Base-by-base conservation (phyloP, 306 rosid genomes). In the Medicago arabica region DNA sequence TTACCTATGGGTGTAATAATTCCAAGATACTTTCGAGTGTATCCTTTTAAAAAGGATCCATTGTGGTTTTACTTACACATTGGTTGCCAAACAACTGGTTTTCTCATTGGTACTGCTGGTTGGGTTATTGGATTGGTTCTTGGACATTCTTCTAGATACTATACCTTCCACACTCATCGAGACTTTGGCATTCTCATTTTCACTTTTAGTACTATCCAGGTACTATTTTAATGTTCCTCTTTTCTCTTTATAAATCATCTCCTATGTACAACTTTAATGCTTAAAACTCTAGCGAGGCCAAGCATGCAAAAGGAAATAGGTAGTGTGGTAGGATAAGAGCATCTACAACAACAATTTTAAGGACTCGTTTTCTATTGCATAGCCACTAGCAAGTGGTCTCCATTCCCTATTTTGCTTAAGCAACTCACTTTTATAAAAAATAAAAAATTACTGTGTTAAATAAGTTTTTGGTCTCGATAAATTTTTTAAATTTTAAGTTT, bases 111-210 rank as follows among this genome's bases (percentile, higher is more conserved):
- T 51, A 79, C 84, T 4, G 12, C 72, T 64, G 95, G 96, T 31
- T 90, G 90, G 89, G 85, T 62, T 4, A 69, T 90, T 71, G 98
- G 98, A 21, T 61, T 94, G 5, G 83, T 88, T 85, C 97, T 94
- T 36, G 98, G 97, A 49, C 74, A 75, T 12, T 59, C 79, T 78
- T 92, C 98, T 7, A 81, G 8, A 62, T 64, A 84, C 68, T 90
- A 92, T 39, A 7, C 13, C 73, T 86, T 94, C 80, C 75, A n/a
- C 5, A 70, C 79, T 9, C 98, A 92, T 84, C 85, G 86, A 49
- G 38, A 61, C 71, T 83, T 81, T 63, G 88, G 82, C 63, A 92
- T 88, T 18, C 21, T 69, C 86, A 88, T 94, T 0, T 92, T 94
- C 87, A 75, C 86, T 5, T 85, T 90, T 18, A 82, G 89, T 49